Percentiles rank a stretch among this genome's conserved stretches.
These are phyloP conservation scores for Colletotrichum ledebouriae DNA, from an alignment of 2,329 filamentous ascomycete genomes.

Conservation along the genomic window DNA sequence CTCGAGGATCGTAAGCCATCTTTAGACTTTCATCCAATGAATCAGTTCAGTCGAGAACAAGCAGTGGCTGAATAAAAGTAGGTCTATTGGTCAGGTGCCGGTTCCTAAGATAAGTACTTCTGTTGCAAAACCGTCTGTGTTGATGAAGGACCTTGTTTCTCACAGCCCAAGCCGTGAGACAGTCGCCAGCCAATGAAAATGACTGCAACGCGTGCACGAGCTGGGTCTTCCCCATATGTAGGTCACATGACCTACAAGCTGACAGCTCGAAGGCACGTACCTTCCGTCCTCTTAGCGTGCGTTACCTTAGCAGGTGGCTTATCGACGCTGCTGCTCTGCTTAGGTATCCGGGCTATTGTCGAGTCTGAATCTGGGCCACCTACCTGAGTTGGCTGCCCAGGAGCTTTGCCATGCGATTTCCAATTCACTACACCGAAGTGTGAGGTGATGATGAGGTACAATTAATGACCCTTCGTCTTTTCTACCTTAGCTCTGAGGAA, in stretches of 20 bases:
- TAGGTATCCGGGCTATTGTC: constrained; percentile 32
- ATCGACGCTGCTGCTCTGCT: constrained; percentile 14
- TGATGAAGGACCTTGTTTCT: constrained; percentile 15
- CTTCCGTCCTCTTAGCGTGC: constrained; percentile 8
- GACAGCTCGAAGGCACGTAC: not conserved
- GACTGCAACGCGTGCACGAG: constrained; percentile 39
- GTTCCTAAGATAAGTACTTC: constrained; percentile 1
- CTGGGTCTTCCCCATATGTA: constrained; percentile 6
- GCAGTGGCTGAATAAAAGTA: not conserved
- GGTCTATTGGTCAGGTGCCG: constrained; percentile 5
- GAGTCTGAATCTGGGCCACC: not conserved
- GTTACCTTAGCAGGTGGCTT: constrained; percentile 9
- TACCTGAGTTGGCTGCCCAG: not conserved
- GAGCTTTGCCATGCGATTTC: not conserved
- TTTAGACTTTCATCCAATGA: constrained; percentile 41
- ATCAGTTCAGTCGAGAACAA: not conserved
- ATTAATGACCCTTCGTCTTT: constrained; percentile 9
- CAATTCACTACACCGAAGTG: not conserved
- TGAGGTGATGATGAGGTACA: constrained; percentile 33
- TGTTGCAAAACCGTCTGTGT: constrained; percentile 10
- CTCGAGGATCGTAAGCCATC: constrained; percentile 69
- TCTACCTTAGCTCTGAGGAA: not conserved
- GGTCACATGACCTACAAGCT: constrained; percentile 29
- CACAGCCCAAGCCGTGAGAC: constrained; percentile 20
- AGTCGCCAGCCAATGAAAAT: constrained; percentile 36